A percentile compares a stretch with the other conserved stretches of the same genome.
Evolutionary conservation across 2,329 filamentous ascomycete species (phyloP).

Genomic region (Phialemonium atrogriseum): DNA sequence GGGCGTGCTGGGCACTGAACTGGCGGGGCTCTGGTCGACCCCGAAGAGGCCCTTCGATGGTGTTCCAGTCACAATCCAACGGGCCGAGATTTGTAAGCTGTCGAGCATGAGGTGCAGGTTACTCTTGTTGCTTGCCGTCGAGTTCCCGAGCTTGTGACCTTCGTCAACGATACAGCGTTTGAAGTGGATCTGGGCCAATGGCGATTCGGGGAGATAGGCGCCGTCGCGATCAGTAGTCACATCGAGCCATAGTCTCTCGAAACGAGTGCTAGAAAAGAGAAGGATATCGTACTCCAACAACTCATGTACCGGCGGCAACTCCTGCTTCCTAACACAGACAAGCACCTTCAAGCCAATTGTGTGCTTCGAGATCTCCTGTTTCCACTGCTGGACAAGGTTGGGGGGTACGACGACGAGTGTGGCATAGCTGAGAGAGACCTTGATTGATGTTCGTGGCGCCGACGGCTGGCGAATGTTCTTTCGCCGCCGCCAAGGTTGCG

Average conservation of each 20-base stretch:
- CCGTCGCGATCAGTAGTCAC: conserved; percentile 24
- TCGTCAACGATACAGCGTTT: conserved; percentile 88
- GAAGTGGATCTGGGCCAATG: conserved; percentile 68
- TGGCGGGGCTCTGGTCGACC: conserved; percentile 36
- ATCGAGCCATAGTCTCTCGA: conserved; percentile 53
- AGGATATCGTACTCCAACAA: conserved; percentile 67
- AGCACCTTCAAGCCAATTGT: conserved; percentile 58
- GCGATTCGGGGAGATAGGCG: conserved; percentile 35
- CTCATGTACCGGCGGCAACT: conserved; percentile 47
- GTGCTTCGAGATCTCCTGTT: conserved; percentile 71
- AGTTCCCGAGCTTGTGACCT: conserved; percentile 75
- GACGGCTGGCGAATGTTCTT: conserved; percentile 26
- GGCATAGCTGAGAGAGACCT: conserved; percentile 55
- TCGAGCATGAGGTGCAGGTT: conserved; percentile 44
- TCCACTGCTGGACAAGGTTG: conserved; percentile 81
- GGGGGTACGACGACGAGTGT: conserved; percentile 75
- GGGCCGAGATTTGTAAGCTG: conserved; percentile 54
- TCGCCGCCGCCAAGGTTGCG: conserved; percentile 32
- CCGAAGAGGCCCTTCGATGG: conserved; percentile 79
- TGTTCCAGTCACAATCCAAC: conserved; percentile 88
- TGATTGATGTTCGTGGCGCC: conserved; percentile 25
- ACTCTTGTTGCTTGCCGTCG: conserved; percentile 45
- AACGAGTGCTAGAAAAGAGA: conserved; percentile 65
- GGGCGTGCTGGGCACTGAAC: background rate
- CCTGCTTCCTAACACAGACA: conserved; percentile 44